Evolutionary conservation across 2,329 filamentous ascomycete genomes (phyloP).

Genomic region (Madurella mycetomatis): DNA sequence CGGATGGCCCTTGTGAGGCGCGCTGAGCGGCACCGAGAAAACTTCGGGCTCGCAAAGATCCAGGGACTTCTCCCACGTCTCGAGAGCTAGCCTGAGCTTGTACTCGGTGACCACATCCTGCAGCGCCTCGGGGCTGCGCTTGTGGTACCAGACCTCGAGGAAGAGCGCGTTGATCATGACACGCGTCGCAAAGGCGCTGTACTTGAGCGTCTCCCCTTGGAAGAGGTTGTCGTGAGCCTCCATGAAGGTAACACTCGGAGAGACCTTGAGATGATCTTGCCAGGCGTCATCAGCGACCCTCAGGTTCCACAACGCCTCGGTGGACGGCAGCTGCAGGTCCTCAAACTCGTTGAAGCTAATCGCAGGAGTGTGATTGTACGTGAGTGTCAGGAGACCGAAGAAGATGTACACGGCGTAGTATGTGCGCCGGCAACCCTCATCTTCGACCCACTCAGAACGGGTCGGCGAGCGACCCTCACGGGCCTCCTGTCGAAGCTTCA

Average conservation of each 20-base stretch:
- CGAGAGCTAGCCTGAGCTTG: conserved; percentile 89
- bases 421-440: conserved; percentile 91
- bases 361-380: conserved; percentile 95
- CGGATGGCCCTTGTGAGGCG: conserved; percentile 92
- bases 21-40: conserved; percentile 82
- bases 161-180: conserved; percentile 99
- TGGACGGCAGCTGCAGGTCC: conserved; percentile 84
- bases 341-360: conserved; percentile 99
- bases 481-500: conserved; percentile 87
- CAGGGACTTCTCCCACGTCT: conserved; percentile 98
- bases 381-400: conserved; percentile 89
- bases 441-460: conserved; percentile 89
- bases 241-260: conserved; percentile 78
- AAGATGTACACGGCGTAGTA: conserved; percentile 99
- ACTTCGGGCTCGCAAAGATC: conserved; percentile 89
- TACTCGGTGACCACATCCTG: conserved; percentile 98
- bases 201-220: conserved; percentile 83
- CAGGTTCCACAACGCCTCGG: conserved; percentile 90
- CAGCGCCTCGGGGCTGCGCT: conserved; percentile 93
- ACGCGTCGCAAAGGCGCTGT: conserved; percentile 94
- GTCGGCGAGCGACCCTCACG: conserved; percentile 71
- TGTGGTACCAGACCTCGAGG: conserved; percentile 98
- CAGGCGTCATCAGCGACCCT: conserved; percentile 77
- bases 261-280: conserved; percentile 70
- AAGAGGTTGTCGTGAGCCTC: conserved; percentile 94